Base-by-base conservation (phyloP, 768 basidiomycete species). In the Collybia nuda region DNA sequence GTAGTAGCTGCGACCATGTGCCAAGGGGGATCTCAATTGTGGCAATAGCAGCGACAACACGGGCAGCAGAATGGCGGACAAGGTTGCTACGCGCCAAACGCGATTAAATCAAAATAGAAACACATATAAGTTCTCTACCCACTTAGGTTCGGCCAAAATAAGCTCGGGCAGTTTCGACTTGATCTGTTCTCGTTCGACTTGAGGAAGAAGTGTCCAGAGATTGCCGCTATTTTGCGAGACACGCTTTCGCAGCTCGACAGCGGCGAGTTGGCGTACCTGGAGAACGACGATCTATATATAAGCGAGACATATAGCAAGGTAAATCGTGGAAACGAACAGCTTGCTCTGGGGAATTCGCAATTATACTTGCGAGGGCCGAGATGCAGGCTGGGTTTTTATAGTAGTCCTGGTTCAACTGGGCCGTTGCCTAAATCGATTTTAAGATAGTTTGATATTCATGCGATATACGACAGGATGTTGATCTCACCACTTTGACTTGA, bases 201-300 rank as follows among this genome's bases (percentile, higher is more conserved):
- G 79, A 29, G 82, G 70, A 23, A 92, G 78, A 49, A 80, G 74
- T 17, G 82, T 74, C 97, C 97, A 99, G 26, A 95, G 69, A 64
- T 80, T 82, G 44, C 88, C 89, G 57, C 87, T 90, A 60, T 86
- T 86, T 64, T 84, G 80, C 22, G 78, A 67, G 53, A 98, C 82
- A 51, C 96, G 90, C 77, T 99, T 99, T 60, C 96, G 82, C 66
- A 98, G 78, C 72, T 99, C 97, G 48, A 98, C 94, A 6, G 95
- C 94, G 42, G 95, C 92, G 18, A 99, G 81, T 83, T 99, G 97
- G 54, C 94, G 90, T 55, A 98, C 85, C 95, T 99, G 63, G 45
- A 39, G 24, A 39, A 7, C 44, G 50, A 53, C 14, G 36, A 47
- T 36, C 43, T 42, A 22, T 42, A 42, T 18, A 26, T 19, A 50